phyloP scores from a whole-genome alignment of 2,329 filamentous ascomycete genomes.

The Dendryphion nanum region DNA sequence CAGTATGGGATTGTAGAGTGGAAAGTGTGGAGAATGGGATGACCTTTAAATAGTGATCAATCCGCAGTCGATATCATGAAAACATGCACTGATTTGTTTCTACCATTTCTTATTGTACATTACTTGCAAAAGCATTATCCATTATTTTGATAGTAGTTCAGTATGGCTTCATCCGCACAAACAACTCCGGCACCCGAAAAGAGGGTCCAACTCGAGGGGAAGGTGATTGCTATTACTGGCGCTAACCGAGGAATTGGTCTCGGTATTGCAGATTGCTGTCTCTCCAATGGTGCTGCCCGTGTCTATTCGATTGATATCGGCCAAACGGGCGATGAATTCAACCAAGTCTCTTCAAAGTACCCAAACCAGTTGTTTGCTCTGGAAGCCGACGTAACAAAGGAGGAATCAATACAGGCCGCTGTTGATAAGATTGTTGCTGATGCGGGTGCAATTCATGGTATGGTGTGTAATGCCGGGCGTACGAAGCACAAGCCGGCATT shows the following conservation, averaged over 20 bases:
- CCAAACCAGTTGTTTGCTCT: conserved; percentile 44
- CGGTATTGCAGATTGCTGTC: conserved; percentile 49
- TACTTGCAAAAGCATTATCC: no score
- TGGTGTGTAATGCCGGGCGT: conserved; percentile 52
- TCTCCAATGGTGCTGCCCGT: conserved; percentile 43
- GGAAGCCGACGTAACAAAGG: conserved; percentile 49
- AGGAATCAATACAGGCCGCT: conserved; percentile 45
- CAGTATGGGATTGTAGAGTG: neutral
- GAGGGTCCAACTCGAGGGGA: conserved; percentile 23
- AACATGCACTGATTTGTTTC: neutral
- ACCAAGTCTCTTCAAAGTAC: conserved; percentile 35
- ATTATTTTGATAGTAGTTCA: neutral
- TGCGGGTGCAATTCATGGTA: conserved; percentile 47
- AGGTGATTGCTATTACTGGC: conserved; percentile 29
- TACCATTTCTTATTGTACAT: neutral
- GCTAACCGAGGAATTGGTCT: conserved; percentile 44
- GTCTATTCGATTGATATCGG: conserved; percentile 51
- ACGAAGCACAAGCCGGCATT: conserved; percentile 54
- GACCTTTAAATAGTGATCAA: neutral
- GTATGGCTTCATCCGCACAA: conserved; percentile 15
- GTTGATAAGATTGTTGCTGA: conserved; percentile 47
- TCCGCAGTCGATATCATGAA: neutral
- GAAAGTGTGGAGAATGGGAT: neutral
- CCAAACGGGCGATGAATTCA: conserved; percentile 45
- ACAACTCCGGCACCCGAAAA: conserved; percentile 17